Base-by-base conservation (phyloP, 176 grass and related monocot genomes). In the Triticum monococcum region DNA sequence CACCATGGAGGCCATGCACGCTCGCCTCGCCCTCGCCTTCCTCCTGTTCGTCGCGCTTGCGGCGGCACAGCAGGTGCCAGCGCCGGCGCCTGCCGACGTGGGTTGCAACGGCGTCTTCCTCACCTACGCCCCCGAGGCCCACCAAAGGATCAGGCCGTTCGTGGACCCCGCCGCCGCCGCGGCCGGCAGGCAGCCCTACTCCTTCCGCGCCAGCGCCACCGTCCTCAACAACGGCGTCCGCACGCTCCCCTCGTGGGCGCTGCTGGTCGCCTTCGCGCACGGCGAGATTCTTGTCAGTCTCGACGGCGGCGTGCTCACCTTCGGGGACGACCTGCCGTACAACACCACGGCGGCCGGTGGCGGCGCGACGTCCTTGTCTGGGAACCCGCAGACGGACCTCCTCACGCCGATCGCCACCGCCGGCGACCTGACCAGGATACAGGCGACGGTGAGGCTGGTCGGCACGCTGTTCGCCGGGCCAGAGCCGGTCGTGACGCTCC, bases 71-170 rank as follows among this genome's bases (percentile, higher is more conserved):
- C 76, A 32, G 0, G 13, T 6, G 8, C 28, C 37, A 16, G 22
- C 84, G 9, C 89, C 88, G 12, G 17, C 80, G 43, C 94, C 86
- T 0, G 77, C 87, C 0, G 80, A 90, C 43, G 5, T 11, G 30
- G 86, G 80, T 31, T 97, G 95, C 88, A 97, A 97, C 24, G 92
- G 95, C 25, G 80, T 97, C 24, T 78, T 89, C 14, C 89, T 97
- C 57, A 85, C 43, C 41, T 97, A 97, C 92, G 50, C 52, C 28
- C 64, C 94, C n/a, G 67, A 89, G 48, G 5, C n/a, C 12, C 88
- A 68, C 31, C 35, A 81, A 2, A 88, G 50, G 92, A 94, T 97
- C 88, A 82, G 92, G 46, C 95, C 95, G 0, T 92, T 91, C 86
- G 79, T 90, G 5, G 74, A 77, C 74, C 3, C 33, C 12, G 78